Conservation (phyloP, 176 grass and related monocot species). For the Chrysopogon serrulatus region DNA sequence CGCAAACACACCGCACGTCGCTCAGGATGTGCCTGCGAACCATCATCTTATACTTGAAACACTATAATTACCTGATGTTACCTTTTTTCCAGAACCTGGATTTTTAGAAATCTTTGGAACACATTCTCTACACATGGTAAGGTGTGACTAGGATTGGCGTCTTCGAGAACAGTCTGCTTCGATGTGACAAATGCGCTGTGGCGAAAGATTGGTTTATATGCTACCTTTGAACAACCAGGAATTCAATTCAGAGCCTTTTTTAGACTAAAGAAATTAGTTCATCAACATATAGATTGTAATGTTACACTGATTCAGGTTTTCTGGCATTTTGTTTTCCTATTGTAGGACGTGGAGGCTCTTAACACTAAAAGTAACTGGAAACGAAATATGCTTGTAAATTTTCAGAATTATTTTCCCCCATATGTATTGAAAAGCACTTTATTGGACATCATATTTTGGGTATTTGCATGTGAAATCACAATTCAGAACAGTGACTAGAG, state of each 20-base stretch:
- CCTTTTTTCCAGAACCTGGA: conserved; percentile 57
- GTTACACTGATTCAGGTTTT: neutral
- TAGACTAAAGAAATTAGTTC: neutral
- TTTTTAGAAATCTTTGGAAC: conserved; percentile 88
- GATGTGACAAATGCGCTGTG: no score
- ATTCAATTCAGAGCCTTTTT: neutral
- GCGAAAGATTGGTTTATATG: no score
- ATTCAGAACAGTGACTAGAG: neutral
- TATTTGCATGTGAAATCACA: neutral
- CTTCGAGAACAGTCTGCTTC: neutral
- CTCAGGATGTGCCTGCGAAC: no score
- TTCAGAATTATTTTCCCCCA: no score
- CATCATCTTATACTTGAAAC: no score
- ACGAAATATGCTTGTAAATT: no score
- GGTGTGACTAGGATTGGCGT: conserved; percentile 49
- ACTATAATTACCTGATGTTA: conserved; percentile 60
- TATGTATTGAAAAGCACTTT: no score
- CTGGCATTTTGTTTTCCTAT: neutral
- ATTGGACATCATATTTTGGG: neutral
- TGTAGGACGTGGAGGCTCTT: neutral
- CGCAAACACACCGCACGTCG: no score
- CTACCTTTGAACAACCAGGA: neutral
- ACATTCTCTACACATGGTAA: conserved; percentile 90
- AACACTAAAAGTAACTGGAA: neutral
- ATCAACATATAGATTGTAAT: neutral